A percentile compares a stretch with the other conserved stretches of the same genome.
phyloP scores from a whole-genome alignment of 1,284 basidiomycete species.

The Singerocomus rubriflavus region DNA sequence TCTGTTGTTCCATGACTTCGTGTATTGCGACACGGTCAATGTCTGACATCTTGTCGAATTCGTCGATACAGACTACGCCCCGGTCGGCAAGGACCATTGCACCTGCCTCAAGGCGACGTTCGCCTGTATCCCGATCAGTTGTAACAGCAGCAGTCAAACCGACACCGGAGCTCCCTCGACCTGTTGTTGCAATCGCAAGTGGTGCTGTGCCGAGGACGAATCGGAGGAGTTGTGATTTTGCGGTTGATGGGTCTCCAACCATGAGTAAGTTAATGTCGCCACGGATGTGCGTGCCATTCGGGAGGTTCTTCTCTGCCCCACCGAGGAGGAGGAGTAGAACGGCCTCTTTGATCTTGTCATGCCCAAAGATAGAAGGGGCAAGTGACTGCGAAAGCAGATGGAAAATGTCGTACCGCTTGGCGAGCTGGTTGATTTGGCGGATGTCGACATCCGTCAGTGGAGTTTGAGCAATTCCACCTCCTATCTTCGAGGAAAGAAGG shows the following conservation, averaged over 20 bases:
- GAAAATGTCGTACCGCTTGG: constrained; percentile 86
- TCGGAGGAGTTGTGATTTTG: constrained; percentile 95
- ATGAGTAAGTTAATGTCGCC: constrained; percentile 99
- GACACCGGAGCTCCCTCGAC: constrained; percentile 95
- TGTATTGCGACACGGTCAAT: constrained; percentile 99
- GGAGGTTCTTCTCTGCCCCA: constrained; percentile 96
- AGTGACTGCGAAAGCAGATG: constrained; percentile 89
- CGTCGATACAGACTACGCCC: constrained; percentile 98
- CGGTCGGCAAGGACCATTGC: constrained; percentile 99
- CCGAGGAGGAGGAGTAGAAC: constrained; percentile 91
- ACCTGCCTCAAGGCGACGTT: constrained; percentile 94
- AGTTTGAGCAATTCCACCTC: constrained; percentile 93
- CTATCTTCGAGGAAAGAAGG: constrained; percentile 93
- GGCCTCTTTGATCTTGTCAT: constrained; percentile 95
- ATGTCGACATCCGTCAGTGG: constrained; percentile 94
- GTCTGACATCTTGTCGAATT: constrained; percentile 99
- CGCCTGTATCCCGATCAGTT: constrained; percentile 96
- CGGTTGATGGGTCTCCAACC: constrained; percentile 98
- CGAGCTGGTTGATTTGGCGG: constrained; percentile 93
- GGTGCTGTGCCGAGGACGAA: constrained; percentile 97
- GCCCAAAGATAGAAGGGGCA: constrained; percentile 96
- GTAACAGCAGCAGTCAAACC: constrained; percentile 99
- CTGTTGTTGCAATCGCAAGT: constrained; percentile 96
- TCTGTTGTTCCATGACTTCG: constrained; percentile 99
- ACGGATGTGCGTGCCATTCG: constrained; percentile 98